Evolutionary conservation across 441 rosid genomes (phyloP).

Genomic region (Bruguiera hainesii): DNA sequence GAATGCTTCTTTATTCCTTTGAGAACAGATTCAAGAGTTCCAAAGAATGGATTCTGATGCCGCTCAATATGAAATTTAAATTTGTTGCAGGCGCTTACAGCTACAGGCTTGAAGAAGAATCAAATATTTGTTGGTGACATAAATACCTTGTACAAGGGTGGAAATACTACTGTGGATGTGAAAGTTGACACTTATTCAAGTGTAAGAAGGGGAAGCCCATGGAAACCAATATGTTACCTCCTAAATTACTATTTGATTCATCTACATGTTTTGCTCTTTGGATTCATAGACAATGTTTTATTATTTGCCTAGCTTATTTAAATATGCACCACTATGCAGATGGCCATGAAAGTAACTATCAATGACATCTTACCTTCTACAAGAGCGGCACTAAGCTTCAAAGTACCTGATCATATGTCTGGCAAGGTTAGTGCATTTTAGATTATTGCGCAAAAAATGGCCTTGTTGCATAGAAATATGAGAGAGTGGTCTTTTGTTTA

Average conservation of each 20-base stretch:
- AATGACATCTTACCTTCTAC: conserved; percentile 54
- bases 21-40: background rate
- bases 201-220: conserved; percentile 35
- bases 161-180: conserved; percentile 61
- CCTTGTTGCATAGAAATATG: background rate
- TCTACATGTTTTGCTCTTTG: background rate
- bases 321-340: conserved; percentile 33
- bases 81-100: conserved; percentile 53
- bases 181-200: conserved; percentile 69
- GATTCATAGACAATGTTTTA: background rate
- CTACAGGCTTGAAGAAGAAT: conserved; percentile 67
- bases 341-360: conserved; percentile 62
- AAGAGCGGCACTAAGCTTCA: conserved; percentile 61
- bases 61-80: conserved; percentile 11
- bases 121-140: conserved; percentile 68
- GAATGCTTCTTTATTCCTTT: conserved; percentile 4
- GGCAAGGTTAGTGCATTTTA: conserved; percentile 69
- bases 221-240: conserved; percentile 9
- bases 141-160: conserved; percentile 55
- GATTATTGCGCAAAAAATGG: background rate
- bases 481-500: background rate
- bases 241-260: conserved; percentile 2
- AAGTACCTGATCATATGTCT: conserved; percentile 81
- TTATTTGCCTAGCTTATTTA: conserved; percentile 13
- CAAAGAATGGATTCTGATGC: background rate